Percentiles rank a stretch among this genome's conserved stretches.
phyloP scores from a whole-genome alignment of 441 rosid species.

The Erodium trifolium region DNA sequence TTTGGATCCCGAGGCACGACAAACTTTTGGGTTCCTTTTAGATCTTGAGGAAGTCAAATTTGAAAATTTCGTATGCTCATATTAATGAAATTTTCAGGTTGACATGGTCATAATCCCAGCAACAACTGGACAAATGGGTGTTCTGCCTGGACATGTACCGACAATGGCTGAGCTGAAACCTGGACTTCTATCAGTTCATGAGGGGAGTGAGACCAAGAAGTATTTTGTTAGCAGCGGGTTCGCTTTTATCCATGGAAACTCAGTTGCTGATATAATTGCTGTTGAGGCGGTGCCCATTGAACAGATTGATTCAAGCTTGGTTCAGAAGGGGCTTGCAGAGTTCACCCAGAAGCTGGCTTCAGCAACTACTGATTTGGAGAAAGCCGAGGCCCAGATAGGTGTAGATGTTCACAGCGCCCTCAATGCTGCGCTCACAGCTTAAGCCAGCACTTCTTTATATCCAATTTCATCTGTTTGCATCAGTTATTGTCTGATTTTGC shows the following conservation, averaged over 20 bases:
- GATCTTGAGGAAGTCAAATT: background rate
- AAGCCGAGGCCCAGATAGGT: conserved; percentile 91
- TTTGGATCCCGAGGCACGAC: background rate
- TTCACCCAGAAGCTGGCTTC: conserved; percentile 68
- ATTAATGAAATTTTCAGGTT: conserved; percentile 37
- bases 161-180: conserved; percentile 87
- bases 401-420: conserved; percentile 73
- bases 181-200: conserved; percentile 71
- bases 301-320: conserved; percentile 52
- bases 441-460: conserved; percentile 12
- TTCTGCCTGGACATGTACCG: conserved; percentile 78
- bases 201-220: conserved; percentile 50
- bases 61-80: background rate
- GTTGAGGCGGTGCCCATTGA: conserved; percentile 77
- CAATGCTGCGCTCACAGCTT: conserved; percentile 70
- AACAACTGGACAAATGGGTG: conserved; percentile 89
- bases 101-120: conserved; percentile 97
- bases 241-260: conserved; percentile 73
- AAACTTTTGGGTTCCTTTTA: background rate
- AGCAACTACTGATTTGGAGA: conserved; percentile 75
- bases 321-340: conserved; percentile 76
- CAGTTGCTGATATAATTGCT: conserved; percentile 66
- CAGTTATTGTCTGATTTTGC: conserved; percentile 14
- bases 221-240: conserved; percentile 86
- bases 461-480: conserved; percentile 14